Evolutionary conservation across 2,329 filamentous ascomycete genomes (phyloP).

Genomic region (Penicillium sp.): DNA sequence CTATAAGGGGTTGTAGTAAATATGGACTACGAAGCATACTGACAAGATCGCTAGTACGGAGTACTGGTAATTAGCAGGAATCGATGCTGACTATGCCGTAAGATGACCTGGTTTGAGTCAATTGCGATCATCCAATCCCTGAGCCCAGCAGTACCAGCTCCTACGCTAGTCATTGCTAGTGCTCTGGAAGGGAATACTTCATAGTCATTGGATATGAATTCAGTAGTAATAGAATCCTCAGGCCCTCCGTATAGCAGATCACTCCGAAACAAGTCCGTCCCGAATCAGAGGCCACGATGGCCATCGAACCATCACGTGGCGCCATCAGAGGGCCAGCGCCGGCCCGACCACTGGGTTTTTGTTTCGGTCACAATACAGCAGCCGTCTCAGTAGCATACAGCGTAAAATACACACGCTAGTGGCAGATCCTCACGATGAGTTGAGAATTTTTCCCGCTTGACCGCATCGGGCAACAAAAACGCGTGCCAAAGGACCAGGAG

Average conservation of each 20-base stretch:
- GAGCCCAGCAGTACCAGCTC: neutral
- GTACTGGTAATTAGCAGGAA: neutral
- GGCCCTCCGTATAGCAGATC: neutral
- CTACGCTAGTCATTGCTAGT: neutral
- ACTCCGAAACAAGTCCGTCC: neutral
- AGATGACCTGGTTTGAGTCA: neutral
- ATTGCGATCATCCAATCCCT: neutral
- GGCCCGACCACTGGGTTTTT: slow-evolving; percentile 1
- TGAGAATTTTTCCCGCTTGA: slow-evolving; percentile 18
- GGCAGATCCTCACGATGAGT: slow-evolving; percentile 17
- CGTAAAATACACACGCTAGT: slow-evolving; percentile 10
- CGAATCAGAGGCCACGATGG: neutral
- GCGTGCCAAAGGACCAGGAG: slow-evolving; percentile 18
- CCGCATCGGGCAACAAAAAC: slow-evolving; percentile 28
- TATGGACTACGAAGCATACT: neutral
- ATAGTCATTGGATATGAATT: neutral
- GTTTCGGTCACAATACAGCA: slow-evolving; percentile 5
- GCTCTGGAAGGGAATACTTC: neutral
- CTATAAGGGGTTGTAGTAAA: too few species aligned
- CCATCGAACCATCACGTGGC: slow-evolving; percentile 35
- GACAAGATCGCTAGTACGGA: neutral
- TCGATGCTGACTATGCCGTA: neutral
- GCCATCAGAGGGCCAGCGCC: slow-evolving; percentile 23
- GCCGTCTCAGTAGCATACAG: neutral
- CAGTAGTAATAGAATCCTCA: neutral